phyloP scores from a whole-genome alignment of 768 basidiomycete genomes.

The Sutorius australiensis region DNA sequence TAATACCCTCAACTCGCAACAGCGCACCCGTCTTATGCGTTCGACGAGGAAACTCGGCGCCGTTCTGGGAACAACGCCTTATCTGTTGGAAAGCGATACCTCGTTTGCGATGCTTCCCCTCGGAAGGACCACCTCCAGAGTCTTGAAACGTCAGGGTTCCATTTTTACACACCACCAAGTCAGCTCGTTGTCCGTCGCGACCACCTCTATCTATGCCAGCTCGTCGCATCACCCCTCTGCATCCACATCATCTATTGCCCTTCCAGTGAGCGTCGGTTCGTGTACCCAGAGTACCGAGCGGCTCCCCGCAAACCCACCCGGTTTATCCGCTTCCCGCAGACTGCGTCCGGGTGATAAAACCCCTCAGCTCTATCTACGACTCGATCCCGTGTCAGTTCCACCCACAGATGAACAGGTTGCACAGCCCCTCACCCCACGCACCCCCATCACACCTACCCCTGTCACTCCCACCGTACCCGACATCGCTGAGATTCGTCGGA shows the following conservation, averaged over 20 bases:
- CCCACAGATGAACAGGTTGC: slow-evolving; percentile 8
- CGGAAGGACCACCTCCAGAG: slow-evolving; percentile 15
- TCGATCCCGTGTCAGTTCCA: slow-evolving; percentile 16
- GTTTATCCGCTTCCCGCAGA: slow-evolving; percentile 15
- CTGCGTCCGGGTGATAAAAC: slow-evolving; percentile 11
- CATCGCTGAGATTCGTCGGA: slow-evolving; percentile 36
- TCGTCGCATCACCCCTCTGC: slow-evolving; percentile 13
- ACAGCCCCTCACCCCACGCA: slow-evolving; percentile 9
- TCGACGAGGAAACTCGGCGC: slow-evolving; percentile 36
- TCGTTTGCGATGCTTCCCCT: slow-evolving; percentile 24
- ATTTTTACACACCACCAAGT: slow-evolving; percentile 24
- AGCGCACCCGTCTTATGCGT: slow-evolving; percentile 35
- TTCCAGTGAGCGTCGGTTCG: slow-evolving; percentile 4
- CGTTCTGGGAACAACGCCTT: slow-evolving; percentile 36
- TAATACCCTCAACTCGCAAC: slow-evolving; percentile 29
- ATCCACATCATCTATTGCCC: slow-evolving; percentile 17
- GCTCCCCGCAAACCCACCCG: slow-evolving; percentile 13
- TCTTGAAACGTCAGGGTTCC: slow-evolving; percentile 32
- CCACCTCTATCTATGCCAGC: slow-evolving; percentile 10
- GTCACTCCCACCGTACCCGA: slow-evolving; percentile 21
- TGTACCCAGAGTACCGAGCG: slow-evolving; percentile 10
- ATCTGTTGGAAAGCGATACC: slow-evolving; percentile 27
- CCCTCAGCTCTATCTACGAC: slow-evolving; percentile 21
- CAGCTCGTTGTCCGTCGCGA: slow-evolving; percentile 21
- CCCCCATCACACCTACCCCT: slow-evolving; percentile 18